Evolutionary conservation across 805 yeast species (phyloP).

Genomic region (Kuraishia piskuri): DNA sequence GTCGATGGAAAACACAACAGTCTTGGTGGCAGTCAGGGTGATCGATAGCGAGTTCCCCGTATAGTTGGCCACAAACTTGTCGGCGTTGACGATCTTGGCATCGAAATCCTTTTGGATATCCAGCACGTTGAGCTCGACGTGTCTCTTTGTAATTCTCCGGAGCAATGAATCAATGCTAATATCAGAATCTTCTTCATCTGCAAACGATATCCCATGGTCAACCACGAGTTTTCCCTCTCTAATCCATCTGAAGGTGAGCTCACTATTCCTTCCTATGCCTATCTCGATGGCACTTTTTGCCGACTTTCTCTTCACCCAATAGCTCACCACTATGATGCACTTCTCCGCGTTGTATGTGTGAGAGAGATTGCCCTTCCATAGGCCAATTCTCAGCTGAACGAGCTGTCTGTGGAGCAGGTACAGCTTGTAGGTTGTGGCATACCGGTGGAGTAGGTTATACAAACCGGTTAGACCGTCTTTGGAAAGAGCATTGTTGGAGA

Average conservation of each 20-base stretch:
- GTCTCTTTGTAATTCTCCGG: conserved; percentile 29
- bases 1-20: conserved; percentile 22
- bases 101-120: conserved; percentile 22
- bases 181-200: conserved; percentile 21
- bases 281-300: conserved; percentile 51
- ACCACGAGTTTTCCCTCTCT: conserved; percentile 34
- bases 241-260: conserved; percentile 53
- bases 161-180: conserved; percentile 30
- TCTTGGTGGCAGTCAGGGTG: conserved; percentile 19
- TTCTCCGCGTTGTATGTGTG: conserved; percentile 49
- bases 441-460: conserved; percentile 47
- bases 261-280: conserved; percentile 39
- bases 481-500: conserved; percentile 44
- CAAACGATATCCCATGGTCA: conserved; percentile 19
- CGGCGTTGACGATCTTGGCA: conserved; percentile 18
- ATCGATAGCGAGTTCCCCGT: conserved; percentile 13
- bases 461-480: conserved; percentile 40
- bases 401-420: conserved; percentile 53
- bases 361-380: conserved; percentile 54
- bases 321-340: conserved; percentile 45
- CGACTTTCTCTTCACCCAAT: conserved; percentile 52
- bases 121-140: conserved; percentile 26
- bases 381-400: conserved; percentile 34
- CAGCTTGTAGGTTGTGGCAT: conserved; percentile 57
- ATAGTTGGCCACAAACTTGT: conserved; percentile 19